Evolutionary conservation across 2,329 filamentous ascomycete species (phyloP).

Genomic region (Penicillium sp.): DNA sequence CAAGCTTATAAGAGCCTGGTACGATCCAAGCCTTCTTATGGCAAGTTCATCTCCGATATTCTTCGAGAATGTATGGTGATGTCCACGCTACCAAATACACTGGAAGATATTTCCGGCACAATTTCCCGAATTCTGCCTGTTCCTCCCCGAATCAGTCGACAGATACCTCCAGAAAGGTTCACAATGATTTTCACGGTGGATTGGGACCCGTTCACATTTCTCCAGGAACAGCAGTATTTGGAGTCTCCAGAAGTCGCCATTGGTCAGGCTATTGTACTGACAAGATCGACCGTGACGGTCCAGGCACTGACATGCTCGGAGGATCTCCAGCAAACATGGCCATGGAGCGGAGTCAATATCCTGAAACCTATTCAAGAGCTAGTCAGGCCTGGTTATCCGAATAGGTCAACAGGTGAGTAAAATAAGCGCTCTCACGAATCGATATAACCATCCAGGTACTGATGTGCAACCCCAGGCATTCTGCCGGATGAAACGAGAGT

Average conservation of each 20-base stretch:
- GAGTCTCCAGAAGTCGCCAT: background rate
- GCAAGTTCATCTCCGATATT: background rate
- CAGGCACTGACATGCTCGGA: constrained; percentile 25
- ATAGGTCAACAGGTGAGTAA: background rate
- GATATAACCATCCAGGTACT: background rate
- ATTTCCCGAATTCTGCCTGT: background rate
- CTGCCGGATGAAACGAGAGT: background rate
- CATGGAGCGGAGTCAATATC: constrained; percentile 7
- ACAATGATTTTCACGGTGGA: background rate
- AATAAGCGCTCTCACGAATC: background rate
- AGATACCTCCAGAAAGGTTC: background rate
- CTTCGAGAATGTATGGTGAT: background rate
- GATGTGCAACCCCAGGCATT: background rate
- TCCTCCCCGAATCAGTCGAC: background rate
- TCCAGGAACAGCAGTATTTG: background rate
- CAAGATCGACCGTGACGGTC: constrained; percentile 17
- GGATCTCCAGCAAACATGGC: constrained; percentile 26
- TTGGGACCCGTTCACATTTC: background rate
- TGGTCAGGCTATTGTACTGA: background rate
- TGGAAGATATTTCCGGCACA: background rate
- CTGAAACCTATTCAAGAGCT: constrained; percentile 3
- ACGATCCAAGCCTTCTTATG: background rate
- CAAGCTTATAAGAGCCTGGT: background rate
- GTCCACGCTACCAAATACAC: background rate
- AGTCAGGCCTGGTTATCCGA: background rate